Percentiles rank a stretch among this genome's conserved stretches.
Evolutionary conservation across 768 basidiomycete genomes (phyloP).

Genomic region (Lentinula edodes): DNA sequence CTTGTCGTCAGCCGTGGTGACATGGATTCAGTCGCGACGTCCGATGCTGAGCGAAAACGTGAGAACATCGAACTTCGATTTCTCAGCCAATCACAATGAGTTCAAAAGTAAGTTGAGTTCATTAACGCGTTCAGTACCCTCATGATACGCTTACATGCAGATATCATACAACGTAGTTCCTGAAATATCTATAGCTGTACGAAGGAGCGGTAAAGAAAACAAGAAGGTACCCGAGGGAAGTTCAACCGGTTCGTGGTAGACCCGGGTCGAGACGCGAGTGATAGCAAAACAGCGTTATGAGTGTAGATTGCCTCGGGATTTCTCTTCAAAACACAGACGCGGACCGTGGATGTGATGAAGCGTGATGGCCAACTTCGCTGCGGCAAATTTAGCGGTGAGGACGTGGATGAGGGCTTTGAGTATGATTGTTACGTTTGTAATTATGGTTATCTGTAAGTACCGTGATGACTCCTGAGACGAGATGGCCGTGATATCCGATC

Average conservation of each 20-base stretch:
- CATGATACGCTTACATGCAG: too few species aligned
- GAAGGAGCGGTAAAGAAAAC: neutral
- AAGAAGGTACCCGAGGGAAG: neutral
- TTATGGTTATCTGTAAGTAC: too few species aligned
- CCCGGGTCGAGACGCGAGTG: neutral
- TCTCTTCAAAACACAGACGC: neutral
- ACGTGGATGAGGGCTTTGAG: neutral
- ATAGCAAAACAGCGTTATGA: neutral
- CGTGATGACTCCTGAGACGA: neutral
- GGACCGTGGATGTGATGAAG: neutral
- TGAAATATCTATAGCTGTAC: neutral
- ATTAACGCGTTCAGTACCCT: too few species aligned
- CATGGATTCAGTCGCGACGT: neutral
- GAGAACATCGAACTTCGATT: neutral
- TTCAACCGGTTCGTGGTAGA: neutral
- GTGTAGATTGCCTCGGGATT: constrained; percentile 2
- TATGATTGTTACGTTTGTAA: too few species aligned
- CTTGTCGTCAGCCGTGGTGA: neutral
- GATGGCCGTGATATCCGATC: neutral
- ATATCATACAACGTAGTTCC: neutral
- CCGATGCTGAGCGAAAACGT: neutral
- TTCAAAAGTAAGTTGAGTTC: neutral
- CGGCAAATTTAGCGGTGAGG: neutral
- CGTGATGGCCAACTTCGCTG: neutral
- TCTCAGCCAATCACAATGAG: neutral